Base-by-base conservation (phyloP, 495 filamentous ascomycete species). In the Hyaloscypha hepaticicola region DNA sequence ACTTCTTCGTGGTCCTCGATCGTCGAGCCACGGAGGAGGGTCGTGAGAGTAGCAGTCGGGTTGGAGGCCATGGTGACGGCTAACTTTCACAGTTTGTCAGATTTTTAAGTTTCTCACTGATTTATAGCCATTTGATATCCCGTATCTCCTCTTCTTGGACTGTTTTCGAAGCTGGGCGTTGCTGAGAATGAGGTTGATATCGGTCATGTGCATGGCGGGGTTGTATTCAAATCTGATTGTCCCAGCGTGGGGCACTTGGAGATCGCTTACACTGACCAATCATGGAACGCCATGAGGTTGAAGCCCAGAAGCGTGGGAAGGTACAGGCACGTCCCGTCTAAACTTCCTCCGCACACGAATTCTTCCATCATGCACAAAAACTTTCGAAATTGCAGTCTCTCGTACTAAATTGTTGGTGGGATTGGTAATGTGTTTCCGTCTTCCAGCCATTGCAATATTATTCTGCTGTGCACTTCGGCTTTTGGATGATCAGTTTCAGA, bases 1-100 rank as follows among this genome's bases (percentile, higher is more conserved):
- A 90, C 76, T 72, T 89, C 83, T 41, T 90, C 87, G 73, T 91
- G 88, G 77, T 94, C 88, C 67, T 89, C 88, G 71, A 96, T 87
- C 25, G 80, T 75, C 52, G 82, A 70, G 38, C 71, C 67, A 24
- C 79, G 74, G 56, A 85, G 77, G 34, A 85, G 78, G 29, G 80
- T 75, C 48, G 79, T 78, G 61, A 85, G 78, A 29, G 78, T 79
- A 7, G 77, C 76, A 49, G 81, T 72, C 67, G 83, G 77, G 71
- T 79, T 70, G 24, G 71, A 66, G 3, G 70, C 68, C 70, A 72
- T 72, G 63, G 14, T 48, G 55, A 33, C 51, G 24, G 49, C 50
- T 28, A 34, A 38, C 55, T 27, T 53, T 29, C 28, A 31, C n/a
- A 22, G 38, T 9, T 16, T 45, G 38, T 45, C 38, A 45, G 38